Conservation (phyloP, 331 rosid genomes). For the Acacia concinna region DNA sequence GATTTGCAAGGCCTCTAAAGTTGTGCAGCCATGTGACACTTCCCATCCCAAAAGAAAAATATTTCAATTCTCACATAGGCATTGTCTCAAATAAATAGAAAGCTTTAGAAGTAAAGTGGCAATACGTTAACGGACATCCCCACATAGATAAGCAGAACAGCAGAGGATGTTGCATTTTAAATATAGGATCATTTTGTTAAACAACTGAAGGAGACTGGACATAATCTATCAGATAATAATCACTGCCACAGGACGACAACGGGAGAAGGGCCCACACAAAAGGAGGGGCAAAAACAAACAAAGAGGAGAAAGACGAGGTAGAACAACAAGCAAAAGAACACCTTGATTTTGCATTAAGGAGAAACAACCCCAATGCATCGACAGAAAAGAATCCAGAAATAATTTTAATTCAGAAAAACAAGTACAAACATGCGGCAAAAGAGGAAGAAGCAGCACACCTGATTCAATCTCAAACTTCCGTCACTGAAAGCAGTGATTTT, state of each 20-base stretch:
- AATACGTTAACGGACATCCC: not conserved
- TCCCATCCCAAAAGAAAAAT: not conserved
- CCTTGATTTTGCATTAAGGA: not conserved
- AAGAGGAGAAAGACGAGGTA: no score
- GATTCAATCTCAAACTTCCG: not conserved
- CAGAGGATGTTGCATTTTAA: not conserved
- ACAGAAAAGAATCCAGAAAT: no score
- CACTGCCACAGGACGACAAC: no score
- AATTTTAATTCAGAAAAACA: no score
- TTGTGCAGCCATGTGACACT: not conserved
- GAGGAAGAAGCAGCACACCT: not conserved
- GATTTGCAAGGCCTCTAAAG: not conserved
- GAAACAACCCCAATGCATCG: not conserved
- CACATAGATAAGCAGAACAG: not conserved
- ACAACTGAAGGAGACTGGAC: not conserved
- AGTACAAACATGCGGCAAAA: not conserved
- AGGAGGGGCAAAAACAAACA: not conserved
- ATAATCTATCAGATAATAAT: no score
- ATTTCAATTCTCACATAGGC: not conserved
- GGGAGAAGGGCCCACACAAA: not conserved
- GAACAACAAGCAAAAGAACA: not conserved
- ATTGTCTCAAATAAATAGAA: not conserved
- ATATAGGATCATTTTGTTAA: not conserved
- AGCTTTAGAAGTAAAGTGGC: not conserved
- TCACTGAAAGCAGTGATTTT: not conserved